phyloP scores from a whole-genome alignment of 2,329 filamentous ascomycete genomes.

The Xylaria sp. region DNA sequence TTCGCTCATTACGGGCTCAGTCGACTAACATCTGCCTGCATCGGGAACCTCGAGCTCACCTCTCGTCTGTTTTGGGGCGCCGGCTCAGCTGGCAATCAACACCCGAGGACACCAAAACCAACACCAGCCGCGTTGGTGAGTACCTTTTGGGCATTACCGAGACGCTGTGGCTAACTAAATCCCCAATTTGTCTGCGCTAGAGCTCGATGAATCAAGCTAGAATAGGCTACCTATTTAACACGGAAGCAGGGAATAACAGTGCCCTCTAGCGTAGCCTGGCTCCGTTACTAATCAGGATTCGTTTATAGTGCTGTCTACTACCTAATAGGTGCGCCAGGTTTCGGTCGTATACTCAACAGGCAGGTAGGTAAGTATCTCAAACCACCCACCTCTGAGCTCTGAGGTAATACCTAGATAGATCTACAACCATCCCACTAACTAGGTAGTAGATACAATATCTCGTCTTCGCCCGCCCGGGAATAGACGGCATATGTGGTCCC shows the following conservation, averaged over 20 bases:
- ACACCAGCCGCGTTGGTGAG: not conserved
- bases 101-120: constrained; percentile 5
- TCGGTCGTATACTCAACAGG: constrained; percentile 2
- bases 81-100: constrained; percentile 18
- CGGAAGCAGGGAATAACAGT: constrained; percentile 11
- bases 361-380: constrained; percentile 5
- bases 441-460: no score
- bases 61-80: constrained; percentile 1
- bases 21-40: not conserved
- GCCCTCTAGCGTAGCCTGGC: not conserved
- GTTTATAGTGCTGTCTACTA: constrained; percentile 1
- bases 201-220: constrained; percentile 7
- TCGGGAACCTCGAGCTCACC: constrained; percentile 2
- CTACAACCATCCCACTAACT: no score
- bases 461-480: not conserved
- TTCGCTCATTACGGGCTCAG: constrained; percentile 8
- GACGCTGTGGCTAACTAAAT: not conserved
- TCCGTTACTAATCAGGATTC: constrained; percentile 17
- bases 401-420: no score
- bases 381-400: not conserved
- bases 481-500: not conserved
- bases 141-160: not conserved
- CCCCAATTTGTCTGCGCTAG: constrained; percentile 1
- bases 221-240: constrained; percentile 5
- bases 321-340: not conserved